Base-by-base conservation (phyloP, 331 rosid species). In the Phaseolus coccineus region DNA sequence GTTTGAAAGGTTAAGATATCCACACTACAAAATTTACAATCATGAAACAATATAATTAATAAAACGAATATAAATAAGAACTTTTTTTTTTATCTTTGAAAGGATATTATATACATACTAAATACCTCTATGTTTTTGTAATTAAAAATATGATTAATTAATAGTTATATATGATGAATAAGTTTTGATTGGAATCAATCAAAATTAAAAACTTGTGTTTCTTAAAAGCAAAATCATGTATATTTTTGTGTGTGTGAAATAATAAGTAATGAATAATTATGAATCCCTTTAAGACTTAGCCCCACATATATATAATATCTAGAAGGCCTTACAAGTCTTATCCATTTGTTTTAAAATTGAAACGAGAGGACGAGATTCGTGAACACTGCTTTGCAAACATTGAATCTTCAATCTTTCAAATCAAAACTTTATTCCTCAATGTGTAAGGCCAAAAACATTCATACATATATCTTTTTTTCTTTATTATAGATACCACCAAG, bases 311-410 rank as follows among this genome's bases (percentile, higher is more conserved):
- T 19, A 8, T 15, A 48, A 73, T 50, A 66, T 74, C 71, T 56
- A 15, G 56, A 74, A 57, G 52, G 72, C 22, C 15, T 74, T 56
- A 2, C 31, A 16, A 81, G 47, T 74, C 66, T 75, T 81, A 67
- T 67, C 57, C 65, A 1, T 81, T 56, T 13, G 50, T 58, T 57
- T 74, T 56, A 24, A 66, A 81, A 66, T 66, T 65, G 84, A 80
- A 73, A 65, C 76, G 75, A 73, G 73, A 80, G 70, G 70, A 13
- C 35, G 46, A 14, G 68, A 6, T 62, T 64, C 15, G 7, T n/a
- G 48, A 35, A 31, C 52, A 55, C 40, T 25, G 28, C n/a, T 56
- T 27, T 46, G n/a, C 31, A 10, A 64, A 39, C 70, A 64, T 64
- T 39, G 30, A 42, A 42, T 19, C 62, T 50, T 24, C n/a, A 19